phyloP scores from a whole-genome alignment of 2,329 filamentous ascomycete genomes.

The Microsporum audouinii region DNA sequence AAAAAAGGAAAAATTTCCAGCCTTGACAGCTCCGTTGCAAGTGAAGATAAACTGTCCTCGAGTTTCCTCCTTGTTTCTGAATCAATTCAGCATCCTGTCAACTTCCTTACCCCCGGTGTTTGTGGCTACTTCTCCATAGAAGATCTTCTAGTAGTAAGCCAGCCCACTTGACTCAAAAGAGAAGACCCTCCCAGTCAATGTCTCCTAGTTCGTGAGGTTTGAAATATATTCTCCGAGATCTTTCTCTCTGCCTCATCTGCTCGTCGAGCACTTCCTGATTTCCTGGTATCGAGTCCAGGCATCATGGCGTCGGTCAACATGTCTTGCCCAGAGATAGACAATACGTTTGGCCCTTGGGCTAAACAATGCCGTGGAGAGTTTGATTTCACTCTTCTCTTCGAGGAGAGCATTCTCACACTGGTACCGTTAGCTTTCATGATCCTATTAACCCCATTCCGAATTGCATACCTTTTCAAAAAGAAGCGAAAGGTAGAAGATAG shows the following conservation, averaged over 20 bases:
- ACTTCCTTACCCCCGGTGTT: background rate
- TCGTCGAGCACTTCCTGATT: background rate
- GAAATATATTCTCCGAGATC: background rate
- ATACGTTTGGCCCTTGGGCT: slow-evolving; percentile 26
- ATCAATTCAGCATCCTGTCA: background rate
- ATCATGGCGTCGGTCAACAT: background rate
- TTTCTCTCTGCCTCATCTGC: background rate
- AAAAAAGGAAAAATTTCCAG: background rate
- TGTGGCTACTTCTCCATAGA: background rate
- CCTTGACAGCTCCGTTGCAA: background rate
- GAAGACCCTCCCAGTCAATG: background rate
- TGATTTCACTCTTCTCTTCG: slow-evolving; percentile 38
- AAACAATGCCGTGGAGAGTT: slow-evolving; percentile 30
- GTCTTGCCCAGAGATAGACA: slow-evolving; percentile 25
- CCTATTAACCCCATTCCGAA: slow-evolving; percentile 25
- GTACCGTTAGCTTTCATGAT: slow-evolving; percentile 29
- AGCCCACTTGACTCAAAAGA: background rate
- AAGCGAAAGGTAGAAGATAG: slow-evolving; percentile 27
- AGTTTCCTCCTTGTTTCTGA: background rate
- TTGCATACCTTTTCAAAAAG: slow-evolving; percentile 27
- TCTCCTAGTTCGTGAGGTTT: background rate
- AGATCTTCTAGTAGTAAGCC: background rate
- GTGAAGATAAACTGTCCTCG: slow-evolving; percentile 1
- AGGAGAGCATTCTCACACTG: slow-evolving; percentile 32
- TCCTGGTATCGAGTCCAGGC: background rate